Percentiles rank a stretch among this genome's conserved stretches.
Evolutionary conservation across 306 rosid species (phyloP).

Genomic region (Pterocarpus santalinus): DNA sequence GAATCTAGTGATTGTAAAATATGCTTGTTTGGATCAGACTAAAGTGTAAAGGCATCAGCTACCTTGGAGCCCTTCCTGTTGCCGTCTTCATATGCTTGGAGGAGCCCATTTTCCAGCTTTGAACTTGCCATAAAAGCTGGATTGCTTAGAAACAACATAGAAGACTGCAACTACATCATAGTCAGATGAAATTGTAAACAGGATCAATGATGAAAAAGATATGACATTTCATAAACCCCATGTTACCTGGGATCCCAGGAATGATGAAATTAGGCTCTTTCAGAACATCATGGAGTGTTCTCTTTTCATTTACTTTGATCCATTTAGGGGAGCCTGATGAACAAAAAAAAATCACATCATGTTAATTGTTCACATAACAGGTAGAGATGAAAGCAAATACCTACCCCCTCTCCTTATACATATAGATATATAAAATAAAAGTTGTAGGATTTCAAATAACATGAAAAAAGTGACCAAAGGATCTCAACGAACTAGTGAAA

Average conservation of each 20-base stretch:
- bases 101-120: conserved; percentile 85
- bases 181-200: conserved; percentile 40
- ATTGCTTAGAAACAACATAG: conserved; percentile 78
- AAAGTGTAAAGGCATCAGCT: conserved; percentile 1
- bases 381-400: not conserved
- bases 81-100: conserved; percentile 54
- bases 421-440: not conserved
- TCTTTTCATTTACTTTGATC: conserved; percentile 82
- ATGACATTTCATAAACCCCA: not conserved
- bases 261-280: conserved; percentile 68
- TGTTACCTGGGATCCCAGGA: conserved; percentile 86
- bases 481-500: not conserved
- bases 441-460: not conserved
- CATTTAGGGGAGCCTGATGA: conserved; percentile 67
- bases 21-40: conserved; percentile 1
- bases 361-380: not conserved
- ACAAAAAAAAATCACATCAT: conserved; percentile 37
- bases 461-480: not conserved
- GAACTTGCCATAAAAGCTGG: conserved; percentile 83
- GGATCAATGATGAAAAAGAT: not conserved
- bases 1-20: conserved; percentile 13
- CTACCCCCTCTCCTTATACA: not conserved
- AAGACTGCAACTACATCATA: conserved; percentile 69
- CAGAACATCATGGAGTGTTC: conserved; percentile 69
- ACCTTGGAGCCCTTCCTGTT: conserved; percentile 27